Percentiles rank a stretch among this genome's conserved stretches.
phyloP scores from a whole-genome alignment of 139 green algal species.

The Chloropicon primus region DNA sequence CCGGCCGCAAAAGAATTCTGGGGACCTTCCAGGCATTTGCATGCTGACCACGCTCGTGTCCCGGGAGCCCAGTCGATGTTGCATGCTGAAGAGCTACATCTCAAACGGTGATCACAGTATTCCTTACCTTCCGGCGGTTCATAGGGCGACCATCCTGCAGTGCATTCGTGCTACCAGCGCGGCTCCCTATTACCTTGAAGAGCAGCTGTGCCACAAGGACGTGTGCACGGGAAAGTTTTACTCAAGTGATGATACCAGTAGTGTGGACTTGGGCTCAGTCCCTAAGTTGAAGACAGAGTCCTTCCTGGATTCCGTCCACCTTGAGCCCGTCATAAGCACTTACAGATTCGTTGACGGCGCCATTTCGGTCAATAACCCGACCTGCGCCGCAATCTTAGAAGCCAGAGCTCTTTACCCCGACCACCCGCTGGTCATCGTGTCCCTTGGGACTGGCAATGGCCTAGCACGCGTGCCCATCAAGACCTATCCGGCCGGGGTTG shows the following conservation, averaged over 20 bases:
- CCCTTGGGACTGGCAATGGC: conserved; percentile 10
- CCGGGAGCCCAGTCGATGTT: neutral
- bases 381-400: conserved; percentile 11
- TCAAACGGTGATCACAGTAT: neutral
- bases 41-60: neutral
- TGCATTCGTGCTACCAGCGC: neutral
- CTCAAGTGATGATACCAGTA: too few species aligned
- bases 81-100: neutral
- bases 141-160: neutral
- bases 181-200: neutral
- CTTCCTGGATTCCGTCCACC: neutral
- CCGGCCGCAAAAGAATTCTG: neutral
- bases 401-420: conserved; percentile 4
- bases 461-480: neutral
- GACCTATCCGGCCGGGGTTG: neutral
- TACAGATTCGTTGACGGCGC: conserved; percentile 17
- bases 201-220: neutral
- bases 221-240: neutral
- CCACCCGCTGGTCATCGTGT: conserved; percentile 6
- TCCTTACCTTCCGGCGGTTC: neutral
- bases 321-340: neutral
- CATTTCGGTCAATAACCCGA: conserved; percentile 18
- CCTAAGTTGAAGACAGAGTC: too few species aligned
- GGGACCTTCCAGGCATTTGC: neutral
- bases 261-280: too few species aligned